Evolutionary conservation across 2,329 filamentous ascomycete genomes (phyloP), one percentile per base, ranked within the genome.

Genomic region (Fusarium mexicanum): DNA sequence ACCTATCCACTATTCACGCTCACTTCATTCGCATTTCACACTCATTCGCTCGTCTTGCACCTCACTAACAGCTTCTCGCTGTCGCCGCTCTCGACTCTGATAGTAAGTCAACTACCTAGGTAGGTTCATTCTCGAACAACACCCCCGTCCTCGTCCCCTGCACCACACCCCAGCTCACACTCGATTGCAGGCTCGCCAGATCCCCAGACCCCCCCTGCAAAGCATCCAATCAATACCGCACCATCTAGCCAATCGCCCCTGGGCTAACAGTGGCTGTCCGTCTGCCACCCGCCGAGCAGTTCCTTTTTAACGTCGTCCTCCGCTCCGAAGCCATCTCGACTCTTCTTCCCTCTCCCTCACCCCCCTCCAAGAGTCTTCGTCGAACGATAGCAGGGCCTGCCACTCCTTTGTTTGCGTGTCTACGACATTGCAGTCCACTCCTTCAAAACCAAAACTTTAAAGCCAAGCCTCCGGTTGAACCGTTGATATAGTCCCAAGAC

Each of bases 361-460:
- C 76, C 74, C 67, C 72, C 72, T 72, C 75, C 65, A 76, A 78
- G 63, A 77, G 76, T 76, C 69, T 76, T 67, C 64, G 76, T 78
- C 77, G 72, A 78, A 75, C 72, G 73, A 74, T 71, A 69, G 68
- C 67, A 74, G 75, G 76, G 71, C 66, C 66, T 76, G 71, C 68
- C 75, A 76, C 68, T 79, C 73, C 67, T 76, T 79, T 79, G 59
- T 78, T 77, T 79, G 78, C 77, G 77, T 80, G 79, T 80, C 73
- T 76, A 75, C 65, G 72, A 75, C 77, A 80, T 76, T 73, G 77
- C 79, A 78, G 78, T 80, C 78, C 79, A 80, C 74, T 80, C 79
- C 76, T 80, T 78, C 67, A 64, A 64, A 67, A 50, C 33, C 65
- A 58, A 69, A 77, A 76, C 67, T 74, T 63, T 59, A 76, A 75